Conservation (phyloP, 169 alveolate genomes). For the Plasmodium billcollinsi region DNA sequence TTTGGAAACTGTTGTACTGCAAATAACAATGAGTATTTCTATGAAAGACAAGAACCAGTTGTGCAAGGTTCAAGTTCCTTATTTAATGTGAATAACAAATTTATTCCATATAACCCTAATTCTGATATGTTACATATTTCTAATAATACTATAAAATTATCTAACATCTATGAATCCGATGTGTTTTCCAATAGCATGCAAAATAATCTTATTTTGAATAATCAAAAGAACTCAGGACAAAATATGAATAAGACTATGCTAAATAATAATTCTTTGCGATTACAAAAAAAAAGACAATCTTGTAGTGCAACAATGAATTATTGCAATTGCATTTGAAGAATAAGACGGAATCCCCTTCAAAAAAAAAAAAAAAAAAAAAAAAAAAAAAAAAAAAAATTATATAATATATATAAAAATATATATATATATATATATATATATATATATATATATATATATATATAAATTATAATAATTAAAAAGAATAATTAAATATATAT, state of each 20-base stretch:
- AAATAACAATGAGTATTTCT: background rate
- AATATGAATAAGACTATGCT: constrained; percentile 7
- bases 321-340: constrained; percentile 58
- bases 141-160: constrained; percentile 27
- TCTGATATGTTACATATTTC: constrained; percentile 10
- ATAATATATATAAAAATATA: no score
- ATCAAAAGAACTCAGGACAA: constrained; percentile 8
- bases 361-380: no score
- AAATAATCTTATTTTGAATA: constrained; percentile 2
- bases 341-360: no score
- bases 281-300: constrained; percentile 24
- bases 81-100: constrained; percentile 62
- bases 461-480: no score
- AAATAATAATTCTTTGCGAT: constrained; percentile 8
- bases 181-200: constrained; percentile 17
- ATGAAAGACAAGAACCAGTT: constrained; percentile 63
- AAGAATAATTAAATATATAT: no score
- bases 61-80: constrained; percentile 60
- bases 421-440: no score
- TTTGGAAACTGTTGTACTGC: constrained; percentile 43
- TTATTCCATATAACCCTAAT: constrained; percentile 20
- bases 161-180: constrained; percentile 63
- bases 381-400: no score
- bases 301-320: constrained; percentile 25
- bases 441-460: no score